Evolutionary conservation across 1,139 yeast species (phyloP).

Genomic region (Geotrichum aggregatum): DNA sequence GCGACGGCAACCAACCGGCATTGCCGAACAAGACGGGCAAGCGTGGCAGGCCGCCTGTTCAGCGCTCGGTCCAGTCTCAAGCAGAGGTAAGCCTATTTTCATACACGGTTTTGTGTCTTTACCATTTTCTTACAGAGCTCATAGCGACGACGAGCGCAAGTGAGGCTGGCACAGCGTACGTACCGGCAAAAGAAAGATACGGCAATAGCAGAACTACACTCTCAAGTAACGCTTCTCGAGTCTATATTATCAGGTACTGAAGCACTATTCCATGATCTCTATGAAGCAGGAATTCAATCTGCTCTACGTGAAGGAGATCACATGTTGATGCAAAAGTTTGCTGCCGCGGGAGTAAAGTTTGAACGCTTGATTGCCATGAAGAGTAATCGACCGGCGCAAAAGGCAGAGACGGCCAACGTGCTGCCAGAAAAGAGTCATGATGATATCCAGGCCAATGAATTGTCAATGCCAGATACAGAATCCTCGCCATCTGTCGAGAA

Average conservation of each 20-base stretch:
- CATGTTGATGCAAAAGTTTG: slow-evolving; percentile 19
- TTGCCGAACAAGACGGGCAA: slow-evolving; percentile 7
- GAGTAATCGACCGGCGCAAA: slow-evolving; percentile 3
- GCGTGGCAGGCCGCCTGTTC: slow-evolving; percentile 20
- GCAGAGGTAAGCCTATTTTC: slow-evolving; percentile 12
- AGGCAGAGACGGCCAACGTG: too few species aligned
- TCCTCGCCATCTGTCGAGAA: too few species aligned
- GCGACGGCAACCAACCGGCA: too few species aligned
- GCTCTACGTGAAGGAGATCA: slow-evolving; percentile 19
- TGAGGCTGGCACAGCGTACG: slow-evolving; percentile 19
- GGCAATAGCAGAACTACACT: slow-evolving; percentile 10
- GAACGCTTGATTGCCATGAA: slow-evolving; percentile 14
- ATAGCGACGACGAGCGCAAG: slow-evolving; percentile 16
- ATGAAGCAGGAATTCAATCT: slow-evolving; percentile 20
- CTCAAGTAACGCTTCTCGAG: slow-evolving; percentile 4
- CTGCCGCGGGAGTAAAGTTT: slow-evolving; percentile 15
- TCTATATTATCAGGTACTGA: slow-evolving; percentile 10
- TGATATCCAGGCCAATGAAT: too few species aligned
- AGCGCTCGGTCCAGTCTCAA: slow-evolving; percentile 19
- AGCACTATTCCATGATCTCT: slow-evolving; percentile 16
- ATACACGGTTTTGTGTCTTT: background rate
- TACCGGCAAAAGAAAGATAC: slow-evolving; percentile 17
- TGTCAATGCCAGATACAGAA: too few species aligned
- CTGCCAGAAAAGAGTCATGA: too few species aligned
- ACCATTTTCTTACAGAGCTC: background rate